These are phyloP conservation scores for Vigna unguiculata DNA, from an alignment of 306 rosid species.

Conservation along the genomic window DNA sequence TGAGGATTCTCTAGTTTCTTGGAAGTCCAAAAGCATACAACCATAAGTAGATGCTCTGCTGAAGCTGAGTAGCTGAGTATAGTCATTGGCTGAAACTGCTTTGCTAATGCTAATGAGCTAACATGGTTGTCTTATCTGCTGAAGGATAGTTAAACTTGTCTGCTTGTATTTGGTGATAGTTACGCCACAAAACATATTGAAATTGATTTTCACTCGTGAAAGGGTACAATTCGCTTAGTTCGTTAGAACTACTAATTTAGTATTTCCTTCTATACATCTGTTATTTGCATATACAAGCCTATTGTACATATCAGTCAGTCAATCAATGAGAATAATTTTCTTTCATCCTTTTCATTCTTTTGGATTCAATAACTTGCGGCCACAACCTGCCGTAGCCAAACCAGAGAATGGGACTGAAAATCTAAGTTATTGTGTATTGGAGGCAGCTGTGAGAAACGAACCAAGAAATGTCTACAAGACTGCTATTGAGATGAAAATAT, in stretches of 20 bases:
- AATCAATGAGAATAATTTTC: not conserved
- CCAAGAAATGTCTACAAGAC: not conserved
- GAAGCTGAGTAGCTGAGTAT: not conserved
- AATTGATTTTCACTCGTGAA: not conserved
- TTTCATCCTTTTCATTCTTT: not conserved
- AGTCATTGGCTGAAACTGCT: not conserved
- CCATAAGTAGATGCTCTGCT: not conserved
- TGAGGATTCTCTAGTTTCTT: not conserved
- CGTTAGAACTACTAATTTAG: not conserved
- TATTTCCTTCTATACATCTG: not conserved
- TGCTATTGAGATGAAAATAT: conserved; percentile 16
- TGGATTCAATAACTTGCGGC: not conserved
- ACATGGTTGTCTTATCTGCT: not conserved
- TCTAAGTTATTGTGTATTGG: not conserved
- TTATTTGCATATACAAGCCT: not conserved
- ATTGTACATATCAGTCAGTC: not conserved
- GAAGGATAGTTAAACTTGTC: not conserved
- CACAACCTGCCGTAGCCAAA: not conserved
- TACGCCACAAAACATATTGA: not conserved
- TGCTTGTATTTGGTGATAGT: not conserved
- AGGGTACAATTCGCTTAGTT: not conserved
- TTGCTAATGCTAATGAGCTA: not conserved
- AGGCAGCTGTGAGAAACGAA: not conserved
- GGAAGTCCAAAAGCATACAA: not conserved
- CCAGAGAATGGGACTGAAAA: not conserved